Percentiles rank a stretch among this genome's conserved stretches.
Conservation (phyloP, 257 asterid species). For the Salvia splendens region DNA sequence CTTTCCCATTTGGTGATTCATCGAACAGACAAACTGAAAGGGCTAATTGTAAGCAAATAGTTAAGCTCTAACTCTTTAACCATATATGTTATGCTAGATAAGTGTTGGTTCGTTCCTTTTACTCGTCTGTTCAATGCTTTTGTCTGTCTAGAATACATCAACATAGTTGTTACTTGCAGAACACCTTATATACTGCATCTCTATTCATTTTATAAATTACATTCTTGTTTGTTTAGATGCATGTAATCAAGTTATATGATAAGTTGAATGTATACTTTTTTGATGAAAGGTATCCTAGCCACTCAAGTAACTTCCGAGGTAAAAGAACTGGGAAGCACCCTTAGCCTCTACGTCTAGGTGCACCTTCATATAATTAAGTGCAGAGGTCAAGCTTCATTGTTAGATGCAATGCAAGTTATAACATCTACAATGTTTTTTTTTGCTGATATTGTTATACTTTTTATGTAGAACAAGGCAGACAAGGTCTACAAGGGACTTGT, state of each 20-base stretch:
- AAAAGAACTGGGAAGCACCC: conserved; percentile 6
- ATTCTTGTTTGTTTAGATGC: conserved; percentile 20
- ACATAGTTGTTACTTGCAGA: conserved; percentile 8
- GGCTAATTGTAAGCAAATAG: conserved; percentile 68
- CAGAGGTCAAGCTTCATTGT: conserved; percentile 13
- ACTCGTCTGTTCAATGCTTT: conserved; percentile 10
- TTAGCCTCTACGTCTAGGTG: conserved; percentile 9
- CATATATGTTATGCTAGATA: conserved; percentile 23
- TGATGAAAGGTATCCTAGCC: conserved; percentile 10
- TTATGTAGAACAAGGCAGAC: conserved; percentile 63
- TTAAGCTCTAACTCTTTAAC: conserved; percentile 25
- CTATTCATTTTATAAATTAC: conserved; percentile 18
- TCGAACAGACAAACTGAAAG: conserved; percentile 71
- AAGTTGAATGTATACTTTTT: background rate
- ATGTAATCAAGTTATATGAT: conserved; percentile 3
- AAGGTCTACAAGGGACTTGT: conserved; percentile 56
- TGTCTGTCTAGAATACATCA: conserved; percentile 18
- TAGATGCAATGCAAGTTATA: conserved; percentile 21
- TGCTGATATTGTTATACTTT: conserved; percentile 33
- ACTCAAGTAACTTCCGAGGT: background rate
- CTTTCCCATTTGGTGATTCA: conserved; percentile 85
- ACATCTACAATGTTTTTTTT: conserved; percentile 20
- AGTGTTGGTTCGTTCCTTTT: conserved; percentile 18
- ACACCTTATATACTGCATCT: conserved; percentile 2
- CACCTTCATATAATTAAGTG: conserved; percentile 7